Percentiles rank a stretch among this genome's conserved stretches.
Evolutionary conservation across 139 green algal species (phyloP).

Genomic region (Coelastrella sp.): DNA sequence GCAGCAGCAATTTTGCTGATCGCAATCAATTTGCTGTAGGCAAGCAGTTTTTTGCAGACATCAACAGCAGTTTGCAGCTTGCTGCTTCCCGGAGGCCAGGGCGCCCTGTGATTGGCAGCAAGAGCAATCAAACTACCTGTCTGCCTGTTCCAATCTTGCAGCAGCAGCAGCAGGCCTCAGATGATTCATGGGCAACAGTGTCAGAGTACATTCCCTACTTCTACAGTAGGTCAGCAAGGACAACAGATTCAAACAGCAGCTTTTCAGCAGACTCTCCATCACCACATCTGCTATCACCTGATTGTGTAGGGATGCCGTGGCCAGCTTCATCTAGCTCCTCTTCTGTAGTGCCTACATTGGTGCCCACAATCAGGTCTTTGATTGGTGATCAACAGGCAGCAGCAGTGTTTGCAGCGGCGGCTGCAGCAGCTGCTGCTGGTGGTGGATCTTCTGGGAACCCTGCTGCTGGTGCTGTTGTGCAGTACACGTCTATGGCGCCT

Average conservation of each 20-base stretch:
- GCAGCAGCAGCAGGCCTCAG: not conserved
- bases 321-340: no score
- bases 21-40: no score
- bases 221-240: no score
- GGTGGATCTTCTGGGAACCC: not conserved
- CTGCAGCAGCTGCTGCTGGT: not conserved
- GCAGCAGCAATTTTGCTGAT: not conserved
- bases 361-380: not conserved
- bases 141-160: no score
- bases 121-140: not conserved
- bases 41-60: not conserved
- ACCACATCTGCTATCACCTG: no score
- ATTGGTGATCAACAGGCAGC: slow-evolving; percentile 8
- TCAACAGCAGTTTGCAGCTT: not conserved
- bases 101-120: not conserved
- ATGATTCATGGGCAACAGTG: no score
- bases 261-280: no score
- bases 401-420: slow-evolving; percentile 23
- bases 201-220: no score
- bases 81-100: not conserved
- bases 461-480: not conserved
- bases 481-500: slow-evolving; percentile 17
- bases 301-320: no score
- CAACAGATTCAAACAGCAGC: no score
- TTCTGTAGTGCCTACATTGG: not conserved